A percentile compares a stretch with the other conserved stretches of the same genome.
Conservation (phyloP, 2,329 filamentous ascomycete species). For the Alternaria dauci region DNA sequence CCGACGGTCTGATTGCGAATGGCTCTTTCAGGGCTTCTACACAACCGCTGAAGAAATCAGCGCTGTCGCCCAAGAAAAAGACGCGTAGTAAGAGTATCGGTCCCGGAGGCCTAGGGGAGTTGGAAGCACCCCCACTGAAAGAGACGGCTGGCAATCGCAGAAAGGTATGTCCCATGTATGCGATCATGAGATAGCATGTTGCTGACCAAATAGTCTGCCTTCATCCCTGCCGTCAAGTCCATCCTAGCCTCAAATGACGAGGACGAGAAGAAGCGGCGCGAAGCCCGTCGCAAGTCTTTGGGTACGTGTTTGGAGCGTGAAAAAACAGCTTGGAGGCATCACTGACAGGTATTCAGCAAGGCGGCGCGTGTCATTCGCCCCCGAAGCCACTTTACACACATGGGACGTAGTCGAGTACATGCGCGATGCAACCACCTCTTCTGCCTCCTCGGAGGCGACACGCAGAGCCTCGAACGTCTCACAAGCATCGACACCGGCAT, state of each 20-base stretch:
- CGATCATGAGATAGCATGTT: neutral
- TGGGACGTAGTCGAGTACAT: conserved; percentile 93
- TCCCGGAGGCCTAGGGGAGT: conserved; percentile 86
- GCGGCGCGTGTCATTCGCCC: conserved; percentile 93
- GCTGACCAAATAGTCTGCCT: conserved; percentile 53
- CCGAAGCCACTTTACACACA: conserved; percentile 95
- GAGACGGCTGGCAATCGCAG: conserved; percentile 78
- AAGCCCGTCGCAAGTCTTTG: conserved; percentile 89
- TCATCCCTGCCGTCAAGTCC: conserved; percentile 60
- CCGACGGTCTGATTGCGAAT: conserved; percentile 49
- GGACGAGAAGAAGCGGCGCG: conserved; percentile 72
- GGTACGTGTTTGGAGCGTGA: conserved; percentile 54
- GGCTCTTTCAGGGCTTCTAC: conserved; percentile 36
- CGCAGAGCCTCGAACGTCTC: conserved; percentile 73
- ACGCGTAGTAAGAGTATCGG: conserved; percentile 94
- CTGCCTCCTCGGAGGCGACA: conserved; percentile 76
- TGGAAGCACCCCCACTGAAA: conserved; percentile 80
- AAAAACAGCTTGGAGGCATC: neutral
- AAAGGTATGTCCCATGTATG: conserved; percentile 65
- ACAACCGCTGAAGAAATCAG: conserved; percentile 35
- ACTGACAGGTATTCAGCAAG: conserved; percentile 64
- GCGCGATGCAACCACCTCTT: conserved; percentile 82
- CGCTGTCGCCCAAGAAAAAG: conserved; percentile 38
- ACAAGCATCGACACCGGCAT: conserved; percentile 38
- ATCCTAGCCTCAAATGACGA: conserved; percentile 67